Conservation (phyloP, 2,329 filamentous ascomycete species). For the Dactylellina haptotyla region DNA sequence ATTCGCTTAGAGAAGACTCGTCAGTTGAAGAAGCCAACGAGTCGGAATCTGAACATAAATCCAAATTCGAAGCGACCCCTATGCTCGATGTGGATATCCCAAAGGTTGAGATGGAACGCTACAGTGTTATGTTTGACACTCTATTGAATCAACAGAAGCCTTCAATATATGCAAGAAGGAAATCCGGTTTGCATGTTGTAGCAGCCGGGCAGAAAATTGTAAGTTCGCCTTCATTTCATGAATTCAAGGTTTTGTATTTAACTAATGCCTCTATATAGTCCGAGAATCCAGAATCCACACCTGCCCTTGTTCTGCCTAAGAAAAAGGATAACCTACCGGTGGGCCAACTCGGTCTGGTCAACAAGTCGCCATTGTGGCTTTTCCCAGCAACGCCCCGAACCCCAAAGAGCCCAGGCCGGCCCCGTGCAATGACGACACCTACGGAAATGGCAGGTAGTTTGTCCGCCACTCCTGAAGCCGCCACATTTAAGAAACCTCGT, state of each 20-base stretch:
- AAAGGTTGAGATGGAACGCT: slow-evolving; percentile 81
- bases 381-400: slow-evolving; percentile 51
- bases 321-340: slow-evolving; percentile 42
- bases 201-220: slow-evolving; percentile 34
- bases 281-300: slow-evolving; percentile 55
- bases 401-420: slow-evolving; percentile 46
- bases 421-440: slow-evolving; percentile 49
- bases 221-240: slow-evolving; percentile 55
- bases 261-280: slow-evolving; percentile 14
- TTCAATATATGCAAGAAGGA: slow-evolving; percentile 47
- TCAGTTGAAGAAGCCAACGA: slow-evolving; percentile 8
- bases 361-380: slow-evolving; percentile 48
- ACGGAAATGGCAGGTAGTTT: slow-evolving; percentile 14
- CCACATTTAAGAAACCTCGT: slow-evolving; percentile 26
- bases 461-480: slow-evolving; percentile 27
- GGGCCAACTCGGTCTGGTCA: slow-evolving; percentile 41
- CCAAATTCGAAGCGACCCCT: slow-evolving; percentile 20
- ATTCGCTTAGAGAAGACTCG: slow-evolving; percentile 25
- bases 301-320: slow-evolving; percentile 55
- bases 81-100: slow-evolving; percentile 81
- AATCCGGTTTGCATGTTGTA: slow-evolving; percentile 30
- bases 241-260: no score
- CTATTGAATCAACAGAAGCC: slow-evolving; percentile 67
- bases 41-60: slow-evolving; percentile 1
- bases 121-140: slow-evolving; percentile 90